Conservation (phyloP, 2,329 filamentous ascomycete genomes). For the Fusarium chuoi region DNA sequence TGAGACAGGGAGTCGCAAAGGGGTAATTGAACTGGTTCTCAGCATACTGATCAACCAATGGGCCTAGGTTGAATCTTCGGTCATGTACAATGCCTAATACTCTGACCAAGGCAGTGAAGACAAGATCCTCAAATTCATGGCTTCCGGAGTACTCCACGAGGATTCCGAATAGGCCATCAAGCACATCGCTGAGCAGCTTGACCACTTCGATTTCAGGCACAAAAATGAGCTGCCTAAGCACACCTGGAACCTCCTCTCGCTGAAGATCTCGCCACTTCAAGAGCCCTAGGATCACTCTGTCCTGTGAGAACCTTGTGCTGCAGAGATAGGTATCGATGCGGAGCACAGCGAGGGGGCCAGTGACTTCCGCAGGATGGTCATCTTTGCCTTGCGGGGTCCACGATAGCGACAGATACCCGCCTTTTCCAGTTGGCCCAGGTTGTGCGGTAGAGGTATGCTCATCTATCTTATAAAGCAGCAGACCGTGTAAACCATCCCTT, state of each 20-base stretch:
- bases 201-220: constrained; percentile 98
- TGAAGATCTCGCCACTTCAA: constrained; percentile 86
- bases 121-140: constrained; percentile 90
- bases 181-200: constrained; percentile 88
- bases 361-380: constrained; percentile 77
- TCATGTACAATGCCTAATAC: constrained; percentile 95
- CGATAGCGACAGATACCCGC: constrained; percentile 85
- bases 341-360: constrained; percentile 82
- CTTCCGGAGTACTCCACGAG: constrained; percentile 91
- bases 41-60: constrained; percentile 91
- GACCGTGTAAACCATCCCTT: constrained; percentile 81
- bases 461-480: constrained; percentile 90
- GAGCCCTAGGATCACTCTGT: constrained; percentile 84
- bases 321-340: constrained; percentile 87
- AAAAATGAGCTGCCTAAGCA: constrained; percentile 87
- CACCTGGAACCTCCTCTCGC: constrained; percentile 74
- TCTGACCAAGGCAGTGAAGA: constrained; percentile 89
- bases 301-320: constrained; percentile 94
- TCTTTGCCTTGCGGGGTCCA: constrained; percentile 78
- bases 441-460: constrained; percentile 81
- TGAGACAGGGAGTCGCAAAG: constrained; percentile 87
- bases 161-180: constrained; percentile 91
- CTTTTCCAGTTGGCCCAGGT: constrained; percentile 73
- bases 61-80: constrained; percentile 89
- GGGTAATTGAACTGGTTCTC: constrained; percentile 92